Conservation (phyloP, 306 rosid species). For the Vicia sativa region DNA sequence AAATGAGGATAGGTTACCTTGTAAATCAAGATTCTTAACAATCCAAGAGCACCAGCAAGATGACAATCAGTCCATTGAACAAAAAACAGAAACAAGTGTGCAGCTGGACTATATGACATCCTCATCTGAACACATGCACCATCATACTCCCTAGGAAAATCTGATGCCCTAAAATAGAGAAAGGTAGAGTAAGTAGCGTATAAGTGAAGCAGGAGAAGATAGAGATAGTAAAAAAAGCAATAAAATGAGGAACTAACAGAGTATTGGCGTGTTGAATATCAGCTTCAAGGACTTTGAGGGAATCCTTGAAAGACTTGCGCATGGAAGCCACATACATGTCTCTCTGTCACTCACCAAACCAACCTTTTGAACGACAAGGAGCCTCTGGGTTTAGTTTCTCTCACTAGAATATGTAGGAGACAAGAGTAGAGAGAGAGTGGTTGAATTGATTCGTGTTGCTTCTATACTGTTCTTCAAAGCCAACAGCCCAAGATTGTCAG, state of each 20-base stretch:
- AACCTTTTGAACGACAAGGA: too few relatives aligned
- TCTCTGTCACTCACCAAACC: not conserved
- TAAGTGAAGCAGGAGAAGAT: constrained; percentile 1
- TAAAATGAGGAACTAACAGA: constrained; percentile 58
- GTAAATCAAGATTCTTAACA: constrained; percentile 82
- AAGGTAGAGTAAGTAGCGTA: not conserved
- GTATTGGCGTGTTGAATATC: constrained; percentile 98
- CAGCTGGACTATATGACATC: constrained; percentile 92
- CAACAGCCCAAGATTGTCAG: constrained; percentile 49
- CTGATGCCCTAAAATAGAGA: constrained; percentile 68
- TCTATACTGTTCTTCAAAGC: constrained; percentile 69
- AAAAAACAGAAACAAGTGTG: constrained; percentile 80
- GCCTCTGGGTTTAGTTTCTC: constrained; percentile 25
- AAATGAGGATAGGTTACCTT: constrained; percentile 51
- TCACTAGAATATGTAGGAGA: constrained; percentile 9
- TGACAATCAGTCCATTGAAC: constrained; percentile 93
- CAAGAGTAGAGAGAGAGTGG: constrained; percentile 29
- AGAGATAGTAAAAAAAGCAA: constrained; percentile 17
- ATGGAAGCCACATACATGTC: constrained; percentile 88
- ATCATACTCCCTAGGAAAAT: constrained; percentile 77
- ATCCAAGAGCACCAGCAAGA: constrained; percentile 92
- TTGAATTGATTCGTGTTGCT: constrained; percentile 47
- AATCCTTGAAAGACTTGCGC: constrained; percentile 98
- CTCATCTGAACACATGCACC: constrained; percentile 96
- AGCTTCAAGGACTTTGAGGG: constrained; percentile 92